A percentile compares a stretch with the other conserved stretches of the same genome.
phyloP scores from a whole-genome alignment of 257 asterid species.

The Ophiorrhiza pumila region DNA sequence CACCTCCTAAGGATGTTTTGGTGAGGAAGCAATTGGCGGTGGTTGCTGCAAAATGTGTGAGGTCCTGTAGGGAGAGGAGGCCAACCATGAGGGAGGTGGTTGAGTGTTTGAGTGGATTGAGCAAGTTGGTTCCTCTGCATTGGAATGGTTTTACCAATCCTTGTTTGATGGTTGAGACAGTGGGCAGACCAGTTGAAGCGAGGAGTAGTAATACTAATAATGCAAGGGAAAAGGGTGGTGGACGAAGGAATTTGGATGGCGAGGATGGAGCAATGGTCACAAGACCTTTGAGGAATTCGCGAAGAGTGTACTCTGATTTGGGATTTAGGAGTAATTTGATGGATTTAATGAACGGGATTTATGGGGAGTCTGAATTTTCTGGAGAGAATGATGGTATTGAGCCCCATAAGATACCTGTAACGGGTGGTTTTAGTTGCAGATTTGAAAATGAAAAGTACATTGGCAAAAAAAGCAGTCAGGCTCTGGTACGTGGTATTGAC shows the following conservation, averaged over 20 bases:
- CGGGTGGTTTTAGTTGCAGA: slow-evolving; percentile 47
- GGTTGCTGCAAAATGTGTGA: slow-evolving; percentile 83
- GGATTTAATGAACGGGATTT: slow-evolving; percentile 55
- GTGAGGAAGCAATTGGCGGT: slow-evolving; percentile 71
- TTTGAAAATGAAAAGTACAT: slow-evolving; percentile 34
- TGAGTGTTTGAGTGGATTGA: slow-evolving; percentile 60
- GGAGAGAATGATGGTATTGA: slow-evolving; percentile 21
- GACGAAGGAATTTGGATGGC: slow-evolving; percentile 13
- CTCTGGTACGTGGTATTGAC: slow-evolving; percentile 27
- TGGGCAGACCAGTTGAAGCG: slow-evolving; percentile 54
- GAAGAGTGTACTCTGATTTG: slow-evolving; percentile 45
- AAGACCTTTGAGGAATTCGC: slow-evolving; percentile 39
- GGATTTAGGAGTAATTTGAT: slow-evolving; percentile 57
- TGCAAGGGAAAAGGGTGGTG: slow-evolving; percentile 24
- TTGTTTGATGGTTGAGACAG: slow-evolving; percentile 67
- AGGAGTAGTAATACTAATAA: slow-evolving; percentile 13
- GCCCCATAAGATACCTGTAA: slow-evolving; percentile 21
- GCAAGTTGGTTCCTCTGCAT: slow-evolving; percentile 49
- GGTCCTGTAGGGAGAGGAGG: slow-evolving; percentile 77
- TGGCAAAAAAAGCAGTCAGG: slow-evolving; percentile 27
- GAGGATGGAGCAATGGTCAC: slow-evolving; percentile 28
- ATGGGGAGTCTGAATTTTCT: slow-evolving; percentile 28
- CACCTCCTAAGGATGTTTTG: slow-evolving; percentile 53
- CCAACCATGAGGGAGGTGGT: slow-evolving; percentile 76
- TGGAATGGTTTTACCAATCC: slow-evolving; percentile 78